phyloP scores from a whole-genome alignment of 179 eudicot genomes.

The Gypsophila paniculata region DNA sequence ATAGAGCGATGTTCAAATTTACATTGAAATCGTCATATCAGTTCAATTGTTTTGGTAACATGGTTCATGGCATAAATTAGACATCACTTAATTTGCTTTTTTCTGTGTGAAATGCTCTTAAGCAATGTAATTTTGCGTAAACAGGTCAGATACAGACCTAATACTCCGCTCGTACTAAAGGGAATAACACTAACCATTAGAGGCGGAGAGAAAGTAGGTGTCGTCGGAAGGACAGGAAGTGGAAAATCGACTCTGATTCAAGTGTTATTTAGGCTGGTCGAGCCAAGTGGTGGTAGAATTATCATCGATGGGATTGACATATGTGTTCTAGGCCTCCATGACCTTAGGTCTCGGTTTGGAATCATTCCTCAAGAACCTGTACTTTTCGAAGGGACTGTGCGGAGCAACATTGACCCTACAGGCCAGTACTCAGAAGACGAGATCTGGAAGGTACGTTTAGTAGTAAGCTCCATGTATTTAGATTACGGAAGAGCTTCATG shows the following conservation, averaged over 20 bases:
- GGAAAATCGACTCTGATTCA: slow-evolving; percentile 91
- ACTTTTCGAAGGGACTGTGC: slow-evolving; percentile 89
- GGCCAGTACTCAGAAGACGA: slow-evolving; percentile 77
- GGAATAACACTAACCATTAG: slow-evolving; percentile 65
- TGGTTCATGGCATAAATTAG: too few species aligned
- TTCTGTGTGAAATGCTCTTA: not conserved
- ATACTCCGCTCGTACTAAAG: slow-evolving; percentile 82
- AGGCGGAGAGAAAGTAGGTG: slow-evolving; percentile 96
- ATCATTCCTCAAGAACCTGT: slow-evolving; percentile 98
- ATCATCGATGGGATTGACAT: slow-evolving; percentile 74
- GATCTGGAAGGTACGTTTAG: slow-evolving; percentile 99
- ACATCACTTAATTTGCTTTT: not conserved
- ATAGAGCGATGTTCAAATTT: too few species aligned
- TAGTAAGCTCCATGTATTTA: too few species aligned
- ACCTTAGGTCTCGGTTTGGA: slow-evolving; percentile 94
- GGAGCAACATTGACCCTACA: slow-evolving; percentile 89
- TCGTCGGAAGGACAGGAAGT: slow-evolving; percentile 93
- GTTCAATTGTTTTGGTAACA: not conserved
- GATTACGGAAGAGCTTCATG: not conserved
- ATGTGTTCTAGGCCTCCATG: slow-evolving; percentile 65
- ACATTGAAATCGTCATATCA: not conserved
- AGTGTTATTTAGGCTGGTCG: slow-evolving; percentile 83
- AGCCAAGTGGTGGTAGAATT: slow-evolving; percentile 79
- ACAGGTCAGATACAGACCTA: slow-evolving; percentile 85
- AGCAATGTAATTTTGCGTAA: not conserved